Percentiles rank a stretch among this genome's conserved stretches.
Conservation (phyloP, 2,329 filamentous ascomycete species). For the Nothophaeocryptopus gaeumannii region DNA sequence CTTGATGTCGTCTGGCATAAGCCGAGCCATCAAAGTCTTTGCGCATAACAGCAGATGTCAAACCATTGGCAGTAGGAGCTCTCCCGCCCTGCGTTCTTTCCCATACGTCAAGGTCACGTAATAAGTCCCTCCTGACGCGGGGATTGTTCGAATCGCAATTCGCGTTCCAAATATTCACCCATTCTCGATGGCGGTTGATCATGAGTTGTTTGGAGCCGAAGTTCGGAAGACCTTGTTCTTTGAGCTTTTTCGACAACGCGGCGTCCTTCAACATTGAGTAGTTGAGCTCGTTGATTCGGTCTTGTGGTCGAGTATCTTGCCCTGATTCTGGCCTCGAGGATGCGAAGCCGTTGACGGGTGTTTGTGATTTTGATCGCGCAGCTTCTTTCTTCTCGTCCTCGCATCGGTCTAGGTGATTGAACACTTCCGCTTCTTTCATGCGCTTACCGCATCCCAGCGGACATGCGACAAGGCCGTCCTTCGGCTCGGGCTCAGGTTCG, state of each 20-base stretch:
- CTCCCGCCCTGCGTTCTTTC: conserved; percentile 74
- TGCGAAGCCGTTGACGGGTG: conserved; percentile 17
- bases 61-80: conserved; percentile 44
- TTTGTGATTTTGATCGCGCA: conserved; percentile 22
- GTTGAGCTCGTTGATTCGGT: conserved; percentile 75
- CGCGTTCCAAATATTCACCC: conserved; percentile 93
- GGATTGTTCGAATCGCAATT: conserved; percentile 84
- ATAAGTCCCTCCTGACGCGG: conserved; percentile 66
- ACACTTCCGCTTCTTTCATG: conserved; percentile 78
- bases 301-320: conserved; percentile 42
- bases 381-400: conserved; percentile 40
- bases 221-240: conserved; percentile 73
- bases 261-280: conserved; percentile 83
- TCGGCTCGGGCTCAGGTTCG: conserved; percentile 41
- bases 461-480: conserved; percentile 77
- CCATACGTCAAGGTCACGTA: conserved; percentile 80
- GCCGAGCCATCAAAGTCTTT: conserved; percentile 83
- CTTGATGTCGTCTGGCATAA: conserved; percentile 71
- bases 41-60: conserved; percentile 60
- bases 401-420: conserved; percentile 73
- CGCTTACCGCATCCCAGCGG: conserved; percentile 71
- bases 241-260: conserved; percentile 74
- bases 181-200: conserved; percentile 81
- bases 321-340: conserved; percentile 16
- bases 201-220: conserved; percentile 67